Base-by-base conservation (phyloP, 345 rosid species). In the Durio zibethinus region DNA sequence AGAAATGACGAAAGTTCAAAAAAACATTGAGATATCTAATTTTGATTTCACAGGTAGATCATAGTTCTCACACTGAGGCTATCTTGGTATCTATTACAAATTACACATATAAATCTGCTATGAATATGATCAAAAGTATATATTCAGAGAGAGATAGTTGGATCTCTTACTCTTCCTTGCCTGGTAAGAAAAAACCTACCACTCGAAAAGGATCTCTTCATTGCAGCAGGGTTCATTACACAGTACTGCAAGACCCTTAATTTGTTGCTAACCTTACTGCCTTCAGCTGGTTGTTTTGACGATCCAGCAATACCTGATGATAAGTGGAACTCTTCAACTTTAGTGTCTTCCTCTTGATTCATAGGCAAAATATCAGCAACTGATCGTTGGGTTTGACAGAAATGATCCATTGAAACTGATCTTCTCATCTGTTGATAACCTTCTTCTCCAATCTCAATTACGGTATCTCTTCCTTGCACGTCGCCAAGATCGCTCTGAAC, bases 391-490 rank as follows among this genome's bases (percentile, higher is more conserved):
- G 29, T 31, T 62, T 75, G 61, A 45, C 59, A 20, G 16, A 72
- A 83, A 86, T 85, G 89, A 88, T 91, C 87, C 89, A 90, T 89
- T 59, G 87, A 89, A 77, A 86, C 56, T 33, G 89, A 85, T 73
- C 93, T 85, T 43, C 89, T 79, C 23, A 84, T 21, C 4, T 52
- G 63, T 47, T 76, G 72, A 79, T 52, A 16, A 8, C 78, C 74
- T 65, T 82, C 89, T 15, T 82, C 84, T 64, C 76, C 53, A 27
- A 88, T 84, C 74, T 86, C 87, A 70, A 87, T 84, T 40, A 85
- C 43, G 4, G 75, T 53, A 48, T 84, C 80, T 80, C 84, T 31
- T 57, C 42, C 73, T 7, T 38, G 65, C 7, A 0, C 18, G 21
- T 54, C 29, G 29, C 74, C 66, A 1, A 12, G 66, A 21, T 60